Conservation (phyloP, 164 flowering plant genomes). For the Aristolochia californica region DNA sequence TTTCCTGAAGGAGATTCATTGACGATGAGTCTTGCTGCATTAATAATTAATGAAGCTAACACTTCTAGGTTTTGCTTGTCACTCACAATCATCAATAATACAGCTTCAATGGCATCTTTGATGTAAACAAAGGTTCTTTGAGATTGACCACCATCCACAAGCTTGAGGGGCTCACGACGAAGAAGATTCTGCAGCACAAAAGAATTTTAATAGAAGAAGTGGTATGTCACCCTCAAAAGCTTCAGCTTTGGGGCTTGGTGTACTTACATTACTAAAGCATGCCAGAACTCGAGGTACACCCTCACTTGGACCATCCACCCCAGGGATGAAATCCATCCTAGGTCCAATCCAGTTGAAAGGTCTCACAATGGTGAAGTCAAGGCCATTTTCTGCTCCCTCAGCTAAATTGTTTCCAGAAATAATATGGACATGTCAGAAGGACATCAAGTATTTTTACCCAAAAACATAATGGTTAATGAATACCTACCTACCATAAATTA, state of each 20-base stretch:
- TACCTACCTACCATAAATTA: constrained; percentile 20
- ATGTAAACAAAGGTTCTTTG: constrained; percentile 51
- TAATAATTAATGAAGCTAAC: background rate
- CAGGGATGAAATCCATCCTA: constrained; percentile 59
- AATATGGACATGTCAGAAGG: background rate
- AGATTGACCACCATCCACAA: constrained; percentile 55
- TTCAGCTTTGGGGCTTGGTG: background rate
- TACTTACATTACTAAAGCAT: constrained; percentile 52
- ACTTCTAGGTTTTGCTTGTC: background rate
- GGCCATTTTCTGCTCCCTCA: constrained; percentile 52
- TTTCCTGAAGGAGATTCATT: constrained; percentile 9
- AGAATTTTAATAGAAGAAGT: background rate
- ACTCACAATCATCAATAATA: constrained; percentile 46
- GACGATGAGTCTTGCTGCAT: background rate
- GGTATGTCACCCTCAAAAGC: background rate
- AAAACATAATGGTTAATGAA: background rate
- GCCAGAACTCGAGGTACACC: constrained; percentile 60
- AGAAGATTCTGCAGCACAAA: constrained; percentile 30
- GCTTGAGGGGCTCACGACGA: constrained; percentile 47
- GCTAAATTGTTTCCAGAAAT: constrained; percentile 18
- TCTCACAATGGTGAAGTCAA: constrained; percentile 52
- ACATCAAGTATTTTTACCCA: background rate
- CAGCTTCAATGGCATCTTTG: constrained; percentile 60
- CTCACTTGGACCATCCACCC: constrained; percentile 57
- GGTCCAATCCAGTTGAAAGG: constrained; percentile 72